Percentiles rank a stretch among this genome's conserved stretches.
These are phyloP conservation scores for Magnaporthiopsis rhizophila DNA, from an alignment of 2,329 filamentous ascomycete species.

Conservation along the genomic window DNA sequence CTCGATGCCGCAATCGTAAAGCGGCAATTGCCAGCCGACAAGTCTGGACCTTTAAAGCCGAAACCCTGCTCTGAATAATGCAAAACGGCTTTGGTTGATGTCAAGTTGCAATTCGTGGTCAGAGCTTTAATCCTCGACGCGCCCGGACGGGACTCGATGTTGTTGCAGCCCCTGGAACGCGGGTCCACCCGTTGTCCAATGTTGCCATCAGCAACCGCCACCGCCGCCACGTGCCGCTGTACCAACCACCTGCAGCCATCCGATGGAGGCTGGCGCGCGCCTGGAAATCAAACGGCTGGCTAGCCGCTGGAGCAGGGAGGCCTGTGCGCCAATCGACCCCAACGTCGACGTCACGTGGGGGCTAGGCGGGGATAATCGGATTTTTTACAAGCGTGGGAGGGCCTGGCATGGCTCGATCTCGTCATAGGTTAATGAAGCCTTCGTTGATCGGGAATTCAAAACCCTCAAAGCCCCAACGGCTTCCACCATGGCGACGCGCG, in stretches of 20 bases:
- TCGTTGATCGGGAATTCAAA: not conserved
- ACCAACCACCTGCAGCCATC: no score
- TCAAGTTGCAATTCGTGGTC: not conserved
- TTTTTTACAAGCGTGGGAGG: not conserved
- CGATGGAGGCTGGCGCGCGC: not conserved
- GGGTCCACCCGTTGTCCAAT: not conserved
- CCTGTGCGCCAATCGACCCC: not conserved
- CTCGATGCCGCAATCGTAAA: not conserved
- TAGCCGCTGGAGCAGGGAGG: no score
- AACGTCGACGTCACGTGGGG: not conserved
- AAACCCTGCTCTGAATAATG: not conserved
- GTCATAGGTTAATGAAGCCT: not conserved
- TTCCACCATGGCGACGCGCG: conserved; percentile 30
- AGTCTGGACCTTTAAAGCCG: not conserved
- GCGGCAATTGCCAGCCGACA: not conserved
- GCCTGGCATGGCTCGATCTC: not conserved
- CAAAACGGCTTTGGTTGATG: not conserved
- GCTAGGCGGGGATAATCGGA: not conserved
- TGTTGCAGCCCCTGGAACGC: not conserved
- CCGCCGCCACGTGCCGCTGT: no score
- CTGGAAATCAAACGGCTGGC: not conserved
- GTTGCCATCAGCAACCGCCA: not conserved
- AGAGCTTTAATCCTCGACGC: not conserved
- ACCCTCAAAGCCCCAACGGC: not conserved
- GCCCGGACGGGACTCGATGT: not conserved